Evolutionary conservation across 2,329 filamentous ascomycete species (phyloP), one percentile per base, ranked within the genome.

Genomic region (Ramularia endophylla): DNA sequence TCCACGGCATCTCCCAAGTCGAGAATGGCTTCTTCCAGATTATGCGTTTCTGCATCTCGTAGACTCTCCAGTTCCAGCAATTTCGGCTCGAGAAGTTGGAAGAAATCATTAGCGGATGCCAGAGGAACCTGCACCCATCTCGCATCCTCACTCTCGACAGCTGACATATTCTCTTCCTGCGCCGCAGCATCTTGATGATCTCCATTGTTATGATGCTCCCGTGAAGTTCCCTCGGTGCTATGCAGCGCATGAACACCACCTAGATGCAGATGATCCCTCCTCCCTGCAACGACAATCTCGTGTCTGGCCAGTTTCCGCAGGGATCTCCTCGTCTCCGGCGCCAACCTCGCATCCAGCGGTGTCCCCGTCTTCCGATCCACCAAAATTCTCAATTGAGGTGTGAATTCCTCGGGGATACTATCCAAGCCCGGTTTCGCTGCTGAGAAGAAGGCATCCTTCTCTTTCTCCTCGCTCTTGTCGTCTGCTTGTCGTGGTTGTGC

Each of bases 91-190:
- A 94, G 73, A 29, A 84, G 77, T 19, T 78, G 74, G 62, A 94
- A 94, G 63, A 94, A 94, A 57, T 88, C 78, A 15, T 75, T 73
- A 56, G 92, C 87, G 17, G 86, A 86, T 2, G 78, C 78, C 2
- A 94, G 68, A 13, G 86, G 83, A 5, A 94, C 76, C 59, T 89
- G 81, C n/a, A 94, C 70, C 44, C 50, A 70, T 58, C 18, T 50
- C 13, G 53, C 52, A 27, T 52, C 56, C 19, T 31, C 36, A 19
- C 25, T 28, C 17, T 42, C 34, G n/a, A n/a, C 9, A 25, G 22
- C 7, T 17, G 9, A 2, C 20, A 22, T n/a, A 2, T 22, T 13
- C 18, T 37, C 19, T 3, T 16, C 36, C 12, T 19, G 29, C 18
- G 35, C 12, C 9, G 38, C 20, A 5, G 36, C 37, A 3, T 41